phyloP scores from a whole-genome alignment of 1,284 basidiomycete genomes.

The Flammula alnicola region DNA sequence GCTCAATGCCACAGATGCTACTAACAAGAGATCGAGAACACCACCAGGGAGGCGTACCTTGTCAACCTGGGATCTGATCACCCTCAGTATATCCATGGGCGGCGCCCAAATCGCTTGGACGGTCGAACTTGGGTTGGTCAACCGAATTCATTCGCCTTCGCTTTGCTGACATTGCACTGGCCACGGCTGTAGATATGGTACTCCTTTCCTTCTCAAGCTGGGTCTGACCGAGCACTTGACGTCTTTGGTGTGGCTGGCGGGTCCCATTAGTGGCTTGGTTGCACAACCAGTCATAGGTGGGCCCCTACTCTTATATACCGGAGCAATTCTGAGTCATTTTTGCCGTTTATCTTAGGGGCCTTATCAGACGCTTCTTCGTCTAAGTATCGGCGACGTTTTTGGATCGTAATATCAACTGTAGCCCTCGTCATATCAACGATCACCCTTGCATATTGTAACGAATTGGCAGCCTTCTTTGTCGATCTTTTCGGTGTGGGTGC shows the following conservation, averaged over 20 bases:
- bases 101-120: slow-evolving; percentile 95
- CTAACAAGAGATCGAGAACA: slow-evolving; percentile 27
- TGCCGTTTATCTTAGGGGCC: slow-evolving; percentile 62
- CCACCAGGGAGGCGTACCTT: slow-evolving; percentile 44
- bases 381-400: slow-evolving; percentile 87
- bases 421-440: slow-evolving; percentile 74
- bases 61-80: slow-evolving; percentile 76
- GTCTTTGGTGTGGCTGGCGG: slow-evolving; percentile 96
- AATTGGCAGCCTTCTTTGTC: slow-evolving; percentile 76
- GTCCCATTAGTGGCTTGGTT: slow-evolving; percentile 91
- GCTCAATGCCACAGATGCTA: slow-evolving; percentile 16
- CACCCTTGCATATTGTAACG: slow-evolving; percentile 85
- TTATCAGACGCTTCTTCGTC: slow-evolving; percentile 93
- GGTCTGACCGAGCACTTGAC: slow-evolving; percentile 92
- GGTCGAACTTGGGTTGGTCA: slow-evolving; percentile 81
- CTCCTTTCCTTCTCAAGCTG: slow-evolving; percentile 88
- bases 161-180: slow-evolving; percentile 18
- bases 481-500: slow-evolving; percentile 78
- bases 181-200: slow-evolving; percentile 74
- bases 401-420: slow-evolving; percentile 85
- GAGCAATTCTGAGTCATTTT: slow-evolving; percentile 31
- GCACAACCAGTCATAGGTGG: slow-evolving; percentile 94
- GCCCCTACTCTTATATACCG: slow-evolving; percentile 31
- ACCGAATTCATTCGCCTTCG: neutral
- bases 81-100: slow-evolving; percentile 81